Base-by-base conservation (phyloP, 2,329 filamentous ascomycete genomes). In the Diaporthe ampelina region DNA sequence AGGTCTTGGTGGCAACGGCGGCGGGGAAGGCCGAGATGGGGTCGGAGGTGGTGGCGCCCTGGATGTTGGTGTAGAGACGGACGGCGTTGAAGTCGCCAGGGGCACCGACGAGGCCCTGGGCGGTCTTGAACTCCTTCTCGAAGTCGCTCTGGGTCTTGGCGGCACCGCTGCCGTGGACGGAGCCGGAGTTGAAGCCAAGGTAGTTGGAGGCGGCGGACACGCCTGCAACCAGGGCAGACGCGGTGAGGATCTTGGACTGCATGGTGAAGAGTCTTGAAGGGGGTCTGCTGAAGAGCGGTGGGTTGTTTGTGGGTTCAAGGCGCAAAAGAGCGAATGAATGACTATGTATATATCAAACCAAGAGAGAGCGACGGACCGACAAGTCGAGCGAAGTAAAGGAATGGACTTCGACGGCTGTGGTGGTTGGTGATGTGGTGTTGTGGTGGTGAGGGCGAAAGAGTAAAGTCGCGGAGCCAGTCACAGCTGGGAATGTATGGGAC, bases 1-100 rank as follows among this genome's bases (percentile, higher is more conserved):
- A 88, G 2, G 94, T 97, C 79, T 94, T 89, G 79, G 94, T 94
- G 78, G 88, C 89, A 83, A 97, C 95, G 79, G 95, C 95, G 57
- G 95, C 95, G 56, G 93, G 93, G 76, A 98, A 94, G 77, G 93
- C 94, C 54, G 89, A 86, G 80, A 93, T 95, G 78, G 91, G 88
- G 40, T 88, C 87, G 83, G 88, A 92, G 77, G 88, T 83, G 8
- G 92, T 92, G 77, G 90, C 91, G 35, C 84, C 89, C 88, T 95
- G 93, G 65, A 93, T 87, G 88, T 91, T 94, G 78, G 93, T 94
- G 84, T 93, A 95, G n/a, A 95, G 87, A 75, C 93, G 91, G 57
- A 91, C 93, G 75, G 89, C 92, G 78, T 85, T 93, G 86, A 93
- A 94, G 70, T 79, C 83, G 59, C 90, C 90, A 29, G 87, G 84